Percentiles rank a stretch among this genome's conserved stretches.
These are phyloP conservation scores for Aspergillus felis DNA, from an alignment of 2,329 filamentous ascomycete genomes.

Conservation along the genomic window DNA sequence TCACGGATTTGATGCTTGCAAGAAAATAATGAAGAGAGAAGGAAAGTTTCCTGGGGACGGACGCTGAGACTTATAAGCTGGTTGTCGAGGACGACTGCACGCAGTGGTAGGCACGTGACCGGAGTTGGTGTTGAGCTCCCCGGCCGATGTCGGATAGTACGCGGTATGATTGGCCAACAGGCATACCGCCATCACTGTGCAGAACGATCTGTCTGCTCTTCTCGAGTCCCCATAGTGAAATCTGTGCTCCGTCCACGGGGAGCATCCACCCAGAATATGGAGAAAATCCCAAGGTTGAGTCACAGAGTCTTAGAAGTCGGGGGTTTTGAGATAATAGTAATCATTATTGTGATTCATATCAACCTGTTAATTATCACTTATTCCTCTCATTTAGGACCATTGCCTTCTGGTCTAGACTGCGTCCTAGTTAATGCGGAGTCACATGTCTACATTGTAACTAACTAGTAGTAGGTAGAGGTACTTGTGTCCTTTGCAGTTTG, in stretches of 20 bases:
- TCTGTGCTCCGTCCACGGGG: background rate
- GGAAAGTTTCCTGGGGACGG: background rate
- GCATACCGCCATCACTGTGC: background rate
- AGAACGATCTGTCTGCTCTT: background rate
- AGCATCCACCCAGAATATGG: background rate
- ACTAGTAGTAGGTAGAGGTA: no score
- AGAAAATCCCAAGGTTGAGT: background rate
- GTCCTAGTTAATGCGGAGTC: no score
- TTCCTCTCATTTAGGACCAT: background rate
- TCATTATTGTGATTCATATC: background rate
- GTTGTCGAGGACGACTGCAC: constrained; percentile 10
- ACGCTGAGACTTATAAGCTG: constrained; percentile 14
- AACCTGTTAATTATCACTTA: background rate
- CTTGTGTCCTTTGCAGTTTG: no score
- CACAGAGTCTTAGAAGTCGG: background rate
- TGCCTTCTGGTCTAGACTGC: background rate
- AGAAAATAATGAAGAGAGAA: constrained; percentile 1
- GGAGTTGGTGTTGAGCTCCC: constrained; percentile 26
- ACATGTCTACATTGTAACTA: no score
- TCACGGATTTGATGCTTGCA: constrained; percentile 6
- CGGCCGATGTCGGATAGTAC: constrained; percentile 23
- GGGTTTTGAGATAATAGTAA: background rate
- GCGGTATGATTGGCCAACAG: background rate
- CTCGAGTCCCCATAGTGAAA: background rate
- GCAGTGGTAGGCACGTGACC: constrained; percentile 18